Conservation (phyloP, 768 basidiomycete genomes). For the Amanita inopinata region DNA sequence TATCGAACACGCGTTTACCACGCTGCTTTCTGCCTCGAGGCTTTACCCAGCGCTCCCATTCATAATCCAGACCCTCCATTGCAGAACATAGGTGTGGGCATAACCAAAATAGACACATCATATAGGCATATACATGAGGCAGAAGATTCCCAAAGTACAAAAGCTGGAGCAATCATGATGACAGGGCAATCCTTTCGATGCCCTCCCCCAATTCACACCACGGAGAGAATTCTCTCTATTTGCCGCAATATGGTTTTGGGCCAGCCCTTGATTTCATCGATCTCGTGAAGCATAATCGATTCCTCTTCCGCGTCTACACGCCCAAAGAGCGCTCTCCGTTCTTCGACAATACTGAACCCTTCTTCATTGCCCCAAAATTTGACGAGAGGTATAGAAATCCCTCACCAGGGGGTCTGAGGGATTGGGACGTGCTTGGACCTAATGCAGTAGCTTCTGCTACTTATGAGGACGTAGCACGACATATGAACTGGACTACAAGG, state of each 20-base stretch:
- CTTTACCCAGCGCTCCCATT: no score
- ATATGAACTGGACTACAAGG: conserved; percentile 76
- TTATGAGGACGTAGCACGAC: conserved; percentile 54
- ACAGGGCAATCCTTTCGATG: conserved; percentile 18
- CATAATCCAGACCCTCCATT: no score
- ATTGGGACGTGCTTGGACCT: conserved; percentile 1
- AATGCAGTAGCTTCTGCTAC: conserved; percentile 24
- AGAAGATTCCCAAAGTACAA: background rate
- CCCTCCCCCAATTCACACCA: conserved; percentile 15
- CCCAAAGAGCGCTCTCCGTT: conserved; percentile 52
- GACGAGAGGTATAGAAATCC: conserved; percentile 32
- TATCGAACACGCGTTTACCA: conserved; percentile 9
- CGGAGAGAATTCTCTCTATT: conserved; percentile 19
- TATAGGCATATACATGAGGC: conserved; percentile 22
- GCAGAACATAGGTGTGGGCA: no score
- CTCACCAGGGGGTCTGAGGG: conserved; percentile 22
- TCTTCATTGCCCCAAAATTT: conserved; percentile 62
- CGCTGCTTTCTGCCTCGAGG: conserved; percentile 1
- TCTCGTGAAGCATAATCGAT: conserved; percentile 55
- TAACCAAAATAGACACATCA: background rate
- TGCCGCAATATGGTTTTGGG: conserved; percentile 72
- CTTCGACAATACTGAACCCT: conserved; percentile 46
- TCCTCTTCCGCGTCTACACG: conserved; percentile 75
- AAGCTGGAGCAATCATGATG: background rate
- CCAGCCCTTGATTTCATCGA: conserved; percentile 50